Base-by-base conservation (phyloP, 768 basidiomycete genomes). In the Lyophyllum shimeji region DNA sequence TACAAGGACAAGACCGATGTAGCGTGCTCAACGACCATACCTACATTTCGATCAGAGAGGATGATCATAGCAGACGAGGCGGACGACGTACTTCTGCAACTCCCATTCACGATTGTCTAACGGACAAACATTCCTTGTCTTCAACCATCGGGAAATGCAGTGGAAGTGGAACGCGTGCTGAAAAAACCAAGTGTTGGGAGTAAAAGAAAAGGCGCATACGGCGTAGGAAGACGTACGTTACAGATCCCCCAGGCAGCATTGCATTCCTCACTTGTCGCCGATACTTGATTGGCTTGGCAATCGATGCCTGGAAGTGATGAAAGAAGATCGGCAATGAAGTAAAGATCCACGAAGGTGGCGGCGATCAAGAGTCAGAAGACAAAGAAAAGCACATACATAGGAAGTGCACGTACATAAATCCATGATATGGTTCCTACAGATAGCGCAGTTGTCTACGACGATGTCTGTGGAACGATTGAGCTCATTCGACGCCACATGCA, bases 341-440 rank as follows among this genome's bases (percentile, higher is more conserved):
- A 44, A 23, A 44, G 43, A 27, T 51, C 45, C 23, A 49, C 50
- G 25, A 46, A 39, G 48, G 53, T 55, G 29, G 39, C 39, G 54
- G 51, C 20, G 63, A 48, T 46, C 18, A 52, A 49, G 44, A 23
- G 46, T 33, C 29, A 42, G 21, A 20, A 1, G 43, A 0, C n/a
- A 33, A 29, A 6, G 24, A 52, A 40, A 21, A 46, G 25, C 21
- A 46, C 17, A 33, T 24, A 27, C 46, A 24, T 43, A 9, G 40
- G 20, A 18, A 49, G 37, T 18, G 25, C 39, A 76, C 90, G 65
- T 65, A 98, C 97, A 99, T 44, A 98, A 88, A 73, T 99, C 97
- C 97, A 99, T 99, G 77, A 99, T 98, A 69, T 99, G 96, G 71
- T 98, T 98, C 72, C 95, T 86, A 82, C 97, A 99, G 77, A 99